phyloP scores from a whole-genome alignment of 2,329 filamentous ascomycete genomes.

The Claviceps quebecensis region DNA sequence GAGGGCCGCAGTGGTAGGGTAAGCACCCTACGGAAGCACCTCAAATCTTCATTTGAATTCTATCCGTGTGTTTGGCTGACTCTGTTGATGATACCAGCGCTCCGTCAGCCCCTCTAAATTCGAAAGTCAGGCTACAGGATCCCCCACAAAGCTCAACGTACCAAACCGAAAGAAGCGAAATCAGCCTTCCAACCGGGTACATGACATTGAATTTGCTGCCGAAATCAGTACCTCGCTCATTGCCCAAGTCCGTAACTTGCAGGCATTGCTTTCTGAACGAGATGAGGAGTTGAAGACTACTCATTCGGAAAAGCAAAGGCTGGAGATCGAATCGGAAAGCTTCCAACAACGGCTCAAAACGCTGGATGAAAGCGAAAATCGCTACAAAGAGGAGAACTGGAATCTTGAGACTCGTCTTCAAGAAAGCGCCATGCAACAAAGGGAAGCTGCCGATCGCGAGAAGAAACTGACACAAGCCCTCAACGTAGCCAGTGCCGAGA shows the following conservation, averaged over 20 bases:
- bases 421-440: constrained; percentile 59
- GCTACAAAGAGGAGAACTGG: constrained; percentile 98
- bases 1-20: constrained; percentile 40
- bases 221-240: constrained; percentile 93
- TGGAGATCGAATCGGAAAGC: constrained; percentile 71
- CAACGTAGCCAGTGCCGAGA: constrained; percentile 57
- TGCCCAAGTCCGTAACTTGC: constrained; percentile 83
- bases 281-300: constrained; percentile 71
- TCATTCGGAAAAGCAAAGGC: constrained; percentile 58
- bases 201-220: constrained; percentile 96
- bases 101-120: constrained; percentile 65
- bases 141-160: constrained; percentile 77
- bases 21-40: constrained; percentile 15
- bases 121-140: constrained; percentile 69
- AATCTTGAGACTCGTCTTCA: constrained; percentile 86
- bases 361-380: constrained; percentile 85
- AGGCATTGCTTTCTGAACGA: constrained; percentile 70
- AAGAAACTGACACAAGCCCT: constrained; percentile 65
- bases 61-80: background rate
- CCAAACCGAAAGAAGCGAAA: constrained; percentile 83
- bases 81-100: constrained; percentile 30
- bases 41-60: background rate
- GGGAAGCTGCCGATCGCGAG: constrained; percentile 68
- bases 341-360: constrained; percentile 67
- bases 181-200: constrained; percentile 72